A percentile compares a stretch with the other conserved stretches of the same genome.
Evolutionary conservation across 108 stramenopile species (phyloP).

Genomic region (Pseudonitzschia multiseries): DNA sequence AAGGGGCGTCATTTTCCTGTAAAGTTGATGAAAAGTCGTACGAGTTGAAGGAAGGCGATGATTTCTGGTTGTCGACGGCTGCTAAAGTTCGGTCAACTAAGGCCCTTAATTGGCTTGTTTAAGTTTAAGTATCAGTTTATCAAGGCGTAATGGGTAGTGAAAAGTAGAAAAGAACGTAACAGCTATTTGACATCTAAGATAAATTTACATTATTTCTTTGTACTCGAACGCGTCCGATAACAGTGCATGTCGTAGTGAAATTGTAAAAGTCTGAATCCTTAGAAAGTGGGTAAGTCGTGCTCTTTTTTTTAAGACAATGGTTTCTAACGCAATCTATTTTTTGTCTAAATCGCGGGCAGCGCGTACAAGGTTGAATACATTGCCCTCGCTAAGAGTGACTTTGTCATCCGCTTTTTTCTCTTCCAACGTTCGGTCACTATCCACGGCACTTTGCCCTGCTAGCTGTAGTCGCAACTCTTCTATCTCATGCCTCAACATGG

Average conservation of each 20-base stretch:
- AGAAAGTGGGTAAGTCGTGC: no score
- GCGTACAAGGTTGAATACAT: conserved; percentile 8
- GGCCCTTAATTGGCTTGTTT: conserved; percentile 49
- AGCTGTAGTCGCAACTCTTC: conserved; percentile 5
- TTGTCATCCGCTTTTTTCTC: conserved; percentile 12
- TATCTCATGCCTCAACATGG: conserved; percentile 15
- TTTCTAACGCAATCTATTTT: background rate
- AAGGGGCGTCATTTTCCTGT: conserved; percentile 34
- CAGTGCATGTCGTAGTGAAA: no score
- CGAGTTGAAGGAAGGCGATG: conserved; percentile 62
- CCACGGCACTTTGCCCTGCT: background rate
- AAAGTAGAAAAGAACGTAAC: background rate
- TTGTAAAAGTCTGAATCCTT: no score
- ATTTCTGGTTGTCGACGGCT: conserved; percentile 69
- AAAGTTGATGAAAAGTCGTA: conserved; percentile 60
- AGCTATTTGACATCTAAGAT: background rate
- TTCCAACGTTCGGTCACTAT: background rate
- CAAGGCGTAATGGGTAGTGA: background rate
- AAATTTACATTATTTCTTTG: no score
- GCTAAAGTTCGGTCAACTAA: conserved; percentile 62
- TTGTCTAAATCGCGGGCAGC: background rate
- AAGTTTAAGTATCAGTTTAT: no score
- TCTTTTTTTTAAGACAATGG: no score
- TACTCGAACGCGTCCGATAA: no score
- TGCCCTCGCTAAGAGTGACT: background rate